Percentiles rank a stretch among this genome's conserved stretches.
Conservation (phyloP, 2,329 filamentous ascomycete genomes). For the Ilyonectria sp. region DNA sequence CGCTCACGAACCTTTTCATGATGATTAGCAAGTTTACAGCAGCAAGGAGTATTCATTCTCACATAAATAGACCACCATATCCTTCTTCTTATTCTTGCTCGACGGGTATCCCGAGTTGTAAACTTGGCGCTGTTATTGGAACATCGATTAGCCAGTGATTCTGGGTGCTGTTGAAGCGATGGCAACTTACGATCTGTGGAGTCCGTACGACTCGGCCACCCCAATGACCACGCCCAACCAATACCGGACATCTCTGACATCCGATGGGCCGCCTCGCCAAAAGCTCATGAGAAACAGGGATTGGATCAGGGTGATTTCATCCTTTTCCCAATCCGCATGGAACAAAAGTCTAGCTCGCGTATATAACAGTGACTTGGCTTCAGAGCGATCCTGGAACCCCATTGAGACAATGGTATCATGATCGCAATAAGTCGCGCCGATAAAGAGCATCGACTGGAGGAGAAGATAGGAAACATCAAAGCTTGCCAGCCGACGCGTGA, state of each 20-base stretch:
- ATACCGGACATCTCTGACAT: conserved; percentile 64
- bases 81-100: conserved; percentile 57
- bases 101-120: conserved; percentile 46
- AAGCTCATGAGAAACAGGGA: conserved; percentile 69
- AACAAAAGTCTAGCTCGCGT: conserved; percentile 66
- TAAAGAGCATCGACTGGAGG: conserved; percentile 68
- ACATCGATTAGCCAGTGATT: neutral
- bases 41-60: conserved; percentile 38
- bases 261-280: conserved; percentile 65
- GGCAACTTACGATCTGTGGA: conserved; percentile 57
- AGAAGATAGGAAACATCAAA: conserved; percentile 64
- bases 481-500: conserved; percentile 57
- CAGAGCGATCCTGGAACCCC: conserved; percentile 63
- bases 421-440: conserved; percentile 68
- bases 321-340: conserved; percentile 67
- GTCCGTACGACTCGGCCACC: conserved; percentile 64
- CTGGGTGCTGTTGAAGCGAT: no score
- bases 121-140: conserved; percentile 44
- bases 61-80: conserved; percentile 71
- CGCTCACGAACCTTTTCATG: conserved; percentile 52
- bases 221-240: conserved; percentile 67
- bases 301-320: conserved; percentile 65
- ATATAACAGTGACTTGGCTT: conserved; percentile 66
- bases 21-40: conserved; percentile 17
- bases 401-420: conserved; percentile 60